Percentiles rank a stretch among this genome's conserved stretches.
phyloP scores from a whole-genome alignment of 352 stramenopile genomes.

The Thalassiosira exigua region DNA sequence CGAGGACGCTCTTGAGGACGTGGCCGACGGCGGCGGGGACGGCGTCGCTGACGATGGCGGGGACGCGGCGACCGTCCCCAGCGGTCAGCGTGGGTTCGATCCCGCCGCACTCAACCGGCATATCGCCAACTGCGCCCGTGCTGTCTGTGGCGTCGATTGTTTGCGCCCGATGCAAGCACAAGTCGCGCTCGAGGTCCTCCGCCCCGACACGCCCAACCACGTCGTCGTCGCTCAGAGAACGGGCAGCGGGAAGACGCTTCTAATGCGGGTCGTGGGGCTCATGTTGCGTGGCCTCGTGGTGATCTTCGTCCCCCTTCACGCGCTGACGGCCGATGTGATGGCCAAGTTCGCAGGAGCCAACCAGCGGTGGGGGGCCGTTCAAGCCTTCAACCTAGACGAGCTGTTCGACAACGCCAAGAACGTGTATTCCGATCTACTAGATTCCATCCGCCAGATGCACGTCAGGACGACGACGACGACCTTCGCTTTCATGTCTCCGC shows the following conservation, averaged over 20 bases:
- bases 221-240: not conserved
- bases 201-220: not conserved
- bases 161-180: not conserved
- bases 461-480: conserved; percentile 5
- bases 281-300: not conserved
- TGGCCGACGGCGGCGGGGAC: not conserved
- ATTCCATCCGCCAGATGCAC: not conserved
- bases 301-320: conserved; percentile 1
- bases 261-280: not conserved
- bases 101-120: not conserved
- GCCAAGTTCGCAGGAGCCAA: not conserved
- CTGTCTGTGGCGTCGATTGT: not conserved
- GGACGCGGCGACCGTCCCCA: not conserved
- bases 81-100: not conserved
- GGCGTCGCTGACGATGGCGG: not conserved
- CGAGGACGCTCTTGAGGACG: not conserved
- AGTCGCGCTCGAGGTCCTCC: not conserved
- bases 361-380: not conserved
- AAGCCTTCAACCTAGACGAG: conserved; percentile 3
- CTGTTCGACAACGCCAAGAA: not conserved
- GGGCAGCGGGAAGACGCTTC: not conserved
- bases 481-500: conserved; percentile 4
- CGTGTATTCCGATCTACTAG: not conserved
- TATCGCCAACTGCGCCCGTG: not conserved
- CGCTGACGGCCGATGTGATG: conserved; percentile 4